phyloP scores from a whole-genome alignment of 75 land plant genomes.

The Cryptomeria japonica region DNA sequence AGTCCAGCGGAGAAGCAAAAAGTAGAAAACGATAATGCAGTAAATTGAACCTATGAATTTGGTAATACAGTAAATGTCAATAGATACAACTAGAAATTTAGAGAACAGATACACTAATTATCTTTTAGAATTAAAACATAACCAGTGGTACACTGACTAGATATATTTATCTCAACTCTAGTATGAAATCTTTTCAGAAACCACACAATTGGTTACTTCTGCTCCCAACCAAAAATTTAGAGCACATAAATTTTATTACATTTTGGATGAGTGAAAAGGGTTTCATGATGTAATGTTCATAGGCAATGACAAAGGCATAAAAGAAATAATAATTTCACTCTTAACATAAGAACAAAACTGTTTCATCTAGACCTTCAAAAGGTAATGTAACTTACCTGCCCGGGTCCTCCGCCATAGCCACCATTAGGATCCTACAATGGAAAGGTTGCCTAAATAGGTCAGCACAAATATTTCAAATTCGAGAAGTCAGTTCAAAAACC shows the following conservation, averaged over 20 bases:
- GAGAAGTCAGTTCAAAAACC: neutral
- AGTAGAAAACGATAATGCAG: too few species aligned
- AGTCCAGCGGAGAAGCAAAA: too few species aligned
- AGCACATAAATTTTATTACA: neutral
- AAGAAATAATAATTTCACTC: neutral
- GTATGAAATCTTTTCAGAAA: neutral
- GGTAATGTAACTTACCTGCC: conserved; percentile 64
- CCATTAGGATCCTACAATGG: conserved; percentile 73
- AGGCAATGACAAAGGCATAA: neutral
- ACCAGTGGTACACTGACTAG: too few species aligned
- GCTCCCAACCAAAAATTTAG: neutral
- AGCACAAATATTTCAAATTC: neutral
- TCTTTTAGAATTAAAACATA: too few species aligned
- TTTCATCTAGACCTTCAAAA: neutral
- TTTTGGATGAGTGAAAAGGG: neutral
- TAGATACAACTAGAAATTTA: neutral
- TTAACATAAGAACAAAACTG: neutral
- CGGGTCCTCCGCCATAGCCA: conserved; percentile 98
- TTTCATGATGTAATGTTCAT: neutral
- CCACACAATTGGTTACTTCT: neutral
- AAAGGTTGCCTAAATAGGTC: neutral
- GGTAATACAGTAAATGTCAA: neutral
- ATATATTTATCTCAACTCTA: neutral
- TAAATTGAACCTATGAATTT: too few species aligned
- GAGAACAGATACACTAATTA: neutral